Evolutionary conservation across 805 yeast species (phyloP), one percentile per base, ranked within the genome.

Genomic region (Groenewaldozyma salmanticensis): DNA sequence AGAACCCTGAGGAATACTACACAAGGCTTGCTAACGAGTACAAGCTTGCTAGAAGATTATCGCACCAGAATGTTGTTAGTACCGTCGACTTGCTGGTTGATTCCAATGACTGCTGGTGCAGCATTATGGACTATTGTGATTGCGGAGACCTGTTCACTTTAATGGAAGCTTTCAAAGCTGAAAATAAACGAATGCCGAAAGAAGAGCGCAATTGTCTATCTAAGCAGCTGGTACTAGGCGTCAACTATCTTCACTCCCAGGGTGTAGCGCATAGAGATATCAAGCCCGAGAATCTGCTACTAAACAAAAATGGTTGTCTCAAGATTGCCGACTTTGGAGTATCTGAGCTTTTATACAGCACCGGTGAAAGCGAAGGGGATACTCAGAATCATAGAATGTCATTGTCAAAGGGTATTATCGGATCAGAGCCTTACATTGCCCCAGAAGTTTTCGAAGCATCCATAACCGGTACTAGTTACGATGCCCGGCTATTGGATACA

Each of bases 151-250:
- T 86, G 35, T 86, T 83, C 54, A 88, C 58, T 15, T 68, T 85
- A 49, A 78, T 81, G 56, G 94, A 85, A 62, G 84, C 85, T 20
- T 88, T 79, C 51, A 84, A 80, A 57, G 80, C 85, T 53, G 88
- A 81, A 59, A 40, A 44, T 19, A 87, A 88, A n/a, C 81, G 77
- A 62, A 61, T 84, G 47, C 90, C 84, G 53, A 77, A 78, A 49
- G 71, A 78, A 9, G 95, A 87, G 58, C 90, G 95, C 9, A 94
- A 87, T 58, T 87, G 96, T 58, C 81, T 84, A 53, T 79, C 80
- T 52, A 68, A 68, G 40, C 92, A 82, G 53, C 58, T 82, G 43
- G 63, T 78, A 2, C 71, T 69, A 39, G 85, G 85, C 0, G 61
- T 81, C 6, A 68, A 65, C 17, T 80, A 70, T 47, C 53, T 81